Percentiles rank a stretch among this genome's conserved stretches.
These are phyloP conservation scores for Dioscorea dumetorum DNA, from an alignment of 106 monocot genomes.

Conservation along the genomic window DNA sequence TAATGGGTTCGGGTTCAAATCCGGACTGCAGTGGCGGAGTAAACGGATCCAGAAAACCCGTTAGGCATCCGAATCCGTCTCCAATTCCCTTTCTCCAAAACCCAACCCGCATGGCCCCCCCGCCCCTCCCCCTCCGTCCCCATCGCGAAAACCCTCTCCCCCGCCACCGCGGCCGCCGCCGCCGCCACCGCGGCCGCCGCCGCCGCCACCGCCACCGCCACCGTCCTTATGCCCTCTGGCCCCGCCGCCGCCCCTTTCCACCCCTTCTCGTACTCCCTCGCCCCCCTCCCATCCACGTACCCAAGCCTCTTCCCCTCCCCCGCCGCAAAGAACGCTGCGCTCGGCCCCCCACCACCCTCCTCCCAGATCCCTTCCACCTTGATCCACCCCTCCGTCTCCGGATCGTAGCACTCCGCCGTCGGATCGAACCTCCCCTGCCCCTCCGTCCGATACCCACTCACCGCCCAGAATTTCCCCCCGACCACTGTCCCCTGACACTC, in stretches of 20 bases:
- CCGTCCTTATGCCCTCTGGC: neutral
- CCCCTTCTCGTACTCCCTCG: slow-evolving; percentile 21
- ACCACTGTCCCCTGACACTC: slow-evolving; percentile 40
- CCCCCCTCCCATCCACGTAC: slow-evolving; percentile 13
- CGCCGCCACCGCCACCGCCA: too few relatives aligned
- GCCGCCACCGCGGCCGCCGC: neutral
- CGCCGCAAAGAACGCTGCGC: slow-evolving; percentile 7
- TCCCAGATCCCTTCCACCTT: slow-evolving; percentile 29
- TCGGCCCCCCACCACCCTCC: neutral
- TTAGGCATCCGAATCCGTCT: slow-evolving; percentile 11
- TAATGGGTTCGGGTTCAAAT: too few relatives aligned
- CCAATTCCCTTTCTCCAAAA: slow-evolving; percentile 32
- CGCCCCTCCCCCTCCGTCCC: neutral
- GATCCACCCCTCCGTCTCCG: slow-evolving; percentile 14
- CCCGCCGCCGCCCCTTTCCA: slow-evolving; percentile 7
- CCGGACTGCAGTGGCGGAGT: slow-evolving; percentile 30
- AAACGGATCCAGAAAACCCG: slow-evolving; percentile 33
- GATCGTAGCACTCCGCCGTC: slow-evolving; percentile 39
- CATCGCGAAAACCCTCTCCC: slow-evolving; percentile 11
- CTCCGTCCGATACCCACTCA: slow-evolving; percentile 56
- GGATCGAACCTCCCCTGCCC: slow-evolving; percentile 33
- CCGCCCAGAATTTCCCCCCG: slow-evolving; percentile 31
- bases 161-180: too few relatives aligned
- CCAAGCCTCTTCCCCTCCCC: slow-evolving; percentile 12
- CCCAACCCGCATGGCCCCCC: slow-evolving; percentile 19